Base-by-base conservation (phyloP, 2,329 filamentous ascomycete genomes). In the Calycina herbarum region DNA sequence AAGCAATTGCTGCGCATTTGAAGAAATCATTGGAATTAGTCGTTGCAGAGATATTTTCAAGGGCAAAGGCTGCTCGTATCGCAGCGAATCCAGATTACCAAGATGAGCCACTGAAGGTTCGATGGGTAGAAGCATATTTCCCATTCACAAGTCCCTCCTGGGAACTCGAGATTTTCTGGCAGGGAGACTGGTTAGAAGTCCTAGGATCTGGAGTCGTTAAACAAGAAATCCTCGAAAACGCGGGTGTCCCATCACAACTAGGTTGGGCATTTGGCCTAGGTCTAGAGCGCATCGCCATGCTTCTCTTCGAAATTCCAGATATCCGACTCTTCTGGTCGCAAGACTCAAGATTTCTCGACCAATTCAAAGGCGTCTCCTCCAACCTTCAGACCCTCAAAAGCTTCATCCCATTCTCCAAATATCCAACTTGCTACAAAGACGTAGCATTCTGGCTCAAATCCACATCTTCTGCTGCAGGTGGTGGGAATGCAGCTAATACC, bases 111-210 rank as follows among this genome's bases (percentile, higher is more conserved):
- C 82, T 98, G 48, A 89, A 88, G 71, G 89, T 97, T 73, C 87
- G 95, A 70, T 99, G 95, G 95, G 89, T 98, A 7, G 94, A 97
- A 78, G 93, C 95, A 1, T 98, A 95, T 79, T 99, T 99, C 79
- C 95, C 95, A 48, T 98, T 98, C 77, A 99, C 95, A 0, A 94
- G 89, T 65, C 95, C 95, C 0, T 95, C 91, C 6, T 99, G 93
- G 91, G 95, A 99, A 77, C 85, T 99, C 29, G 95, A 99, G 76
- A 93, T 99, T 10, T 94, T 92, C 82, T 97, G 94, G 86, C 89
- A 90, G 71, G 94, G 92, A 35, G 91, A 96, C 76, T 99, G 95
- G 95, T 88, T 99, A 40, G 95, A 99, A 79, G 88, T 98, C 4
- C 85, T 99, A 1, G 95, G 95, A n/a, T 96, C 90, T 73, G 95